phyloP scores from a whole-genome alignment of 192 early-diverging fungal species.

The Backusella morwellensis region DNA sequence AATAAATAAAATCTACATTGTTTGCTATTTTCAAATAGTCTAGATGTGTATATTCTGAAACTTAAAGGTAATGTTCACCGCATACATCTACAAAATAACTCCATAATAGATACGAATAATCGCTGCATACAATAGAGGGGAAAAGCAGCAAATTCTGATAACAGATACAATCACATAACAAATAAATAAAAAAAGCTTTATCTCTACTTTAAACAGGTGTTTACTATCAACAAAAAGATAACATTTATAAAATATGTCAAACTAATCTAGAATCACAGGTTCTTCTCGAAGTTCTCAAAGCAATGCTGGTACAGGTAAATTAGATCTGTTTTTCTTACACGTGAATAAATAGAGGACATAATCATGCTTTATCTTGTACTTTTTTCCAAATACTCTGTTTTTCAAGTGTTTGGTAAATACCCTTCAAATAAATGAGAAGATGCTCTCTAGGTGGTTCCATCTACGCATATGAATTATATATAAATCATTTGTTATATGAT shows the following conservation, averaged over 20 bases:
- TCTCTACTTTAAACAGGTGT: background rate
- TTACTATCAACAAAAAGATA: background rate
- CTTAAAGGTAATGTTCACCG: no score
- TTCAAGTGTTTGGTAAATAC: no score
- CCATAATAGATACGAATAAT: no score
- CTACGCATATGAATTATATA: no score
- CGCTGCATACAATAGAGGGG: no score
- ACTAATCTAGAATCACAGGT: background rate
- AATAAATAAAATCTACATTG: background rate
- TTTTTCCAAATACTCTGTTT: background rate
- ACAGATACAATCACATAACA: background rate
- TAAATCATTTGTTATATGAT: no score
- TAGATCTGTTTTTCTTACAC: background rate
- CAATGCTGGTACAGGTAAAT: background rate
- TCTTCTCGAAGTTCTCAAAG: background rate
- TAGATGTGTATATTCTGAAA: background rate
- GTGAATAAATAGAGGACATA: background rate
- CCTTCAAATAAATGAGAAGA: no score
- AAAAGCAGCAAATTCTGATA: background rate
- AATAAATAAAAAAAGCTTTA: background rate
- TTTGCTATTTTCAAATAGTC: background rate
- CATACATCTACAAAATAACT: no score
- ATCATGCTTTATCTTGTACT: background rate
- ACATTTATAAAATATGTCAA: background rate
- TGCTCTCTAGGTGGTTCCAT: no score